A percentile compares a stretch with the other conserved stretches of the same genome.
Evolutionary conservation across 805 yeast species (phyloP).

Genomic region (Zygoascus flipseniorum): DNA sequence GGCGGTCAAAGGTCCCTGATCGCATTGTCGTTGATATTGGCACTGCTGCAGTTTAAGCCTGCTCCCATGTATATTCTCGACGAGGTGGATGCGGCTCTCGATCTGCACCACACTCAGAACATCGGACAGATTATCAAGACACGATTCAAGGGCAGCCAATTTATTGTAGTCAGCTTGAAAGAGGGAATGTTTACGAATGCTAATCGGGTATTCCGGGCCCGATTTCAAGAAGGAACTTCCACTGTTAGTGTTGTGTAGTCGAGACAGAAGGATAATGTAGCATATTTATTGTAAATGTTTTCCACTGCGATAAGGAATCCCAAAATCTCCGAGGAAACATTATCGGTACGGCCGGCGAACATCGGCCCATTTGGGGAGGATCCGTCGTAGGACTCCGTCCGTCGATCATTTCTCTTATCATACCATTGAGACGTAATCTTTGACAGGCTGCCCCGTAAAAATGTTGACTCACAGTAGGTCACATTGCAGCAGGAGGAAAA

Average conservation of each 20-base stretch:
- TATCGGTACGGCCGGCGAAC: too few species aligned
- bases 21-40: constrained; percentile 86
- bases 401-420: too few species aligned
- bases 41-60: constrained; percentile 87
- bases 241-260: constrained; percentile 41
- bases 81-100: constrained; percentile 98
- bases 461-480: not conserved
- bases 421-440: too few species aligned
- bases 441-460: too few species aligned
- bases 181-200: constrained; percentile 99
- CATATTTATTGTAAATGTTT: too few species aligned
- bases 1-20: constrained; percentile 97
- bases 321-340: too few species aligned
- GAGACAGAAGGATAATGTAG: too few species aligned
- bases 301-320: too few species aligned
- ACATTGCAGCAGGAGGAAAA: not conserved
- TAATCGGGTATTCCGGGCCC: constrained; percentile 82
- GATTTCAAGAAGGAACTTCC: constrained; percentile 95
- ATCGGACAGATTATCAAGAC: constrained; percentile 95
- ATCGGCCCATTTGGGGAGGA: too few species aligned
- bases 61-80: constrained; percentile 98
- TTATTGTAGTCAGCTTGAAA: constrained; percentile 90
- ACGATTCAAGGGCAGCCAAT: constrained; percentile 89
- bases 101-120: constrained; percentile 93
- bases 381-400: too few species aligned